Evolutionary conservation across 169 alveolate species (phyloP).

Genomic region (Plasmodium sp.): DNA sequence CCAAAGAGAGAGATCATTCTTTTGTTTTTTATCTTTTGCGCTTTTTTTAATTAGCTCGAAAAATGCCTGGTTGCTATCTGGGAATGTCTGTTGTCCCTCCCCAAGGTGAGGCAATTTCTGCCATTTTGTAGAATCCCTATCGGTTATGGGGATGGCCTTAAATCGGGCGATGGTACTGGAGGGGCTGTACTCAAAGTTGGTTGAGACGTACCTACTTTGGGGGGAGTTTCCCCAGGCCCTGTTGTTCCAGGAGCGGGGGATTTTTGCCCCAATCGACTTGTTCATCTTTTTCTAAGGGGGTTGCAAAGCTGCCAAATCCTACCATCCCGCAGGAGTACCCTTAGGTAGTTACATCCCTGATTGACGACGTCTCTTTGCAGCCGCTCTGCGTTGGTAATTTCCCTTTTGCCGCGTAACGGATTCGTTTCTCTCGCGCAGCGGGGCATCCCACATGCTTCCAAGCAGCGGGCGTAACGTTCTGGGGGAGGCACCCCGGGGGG

Average conservation of each 20-base stretch:
- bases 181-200: conserved; percentile 48
- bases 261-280: neutral
- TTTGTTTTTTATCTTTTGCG: conserved; percentile 3
- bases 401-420: neutral
- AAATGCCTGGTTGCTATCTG: conserved; percentile 22
- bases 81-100: neutral
- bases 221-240: neutral
- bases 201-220: neutral
- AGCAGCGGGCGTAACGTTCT: neutral
- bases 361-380: neutral
- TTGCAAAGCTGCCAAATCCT: neutral
- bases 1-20: conserved; percentile 30
- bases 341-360: neutral
- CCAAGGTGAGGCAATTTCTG: neutral
- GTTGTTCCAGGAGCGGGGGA: neutral
- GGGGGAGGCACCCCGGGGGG: neutral
- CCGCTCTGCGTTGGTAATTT: neutral
- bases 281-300: neutral
- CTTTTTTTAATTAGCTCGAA: conserved; percentile 33
- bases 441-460: neutral
- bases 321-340: neutral
- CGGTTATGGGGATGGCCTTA: conserved; percentile 5
- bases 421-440: neutral
- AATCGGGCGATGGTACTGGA: neutral
- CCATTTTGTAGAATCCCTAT: neutral